Base-by-base conservation (phyloP, 2,329 filamentous ascomycete species). In the Nothopassalora personata region DNA sequence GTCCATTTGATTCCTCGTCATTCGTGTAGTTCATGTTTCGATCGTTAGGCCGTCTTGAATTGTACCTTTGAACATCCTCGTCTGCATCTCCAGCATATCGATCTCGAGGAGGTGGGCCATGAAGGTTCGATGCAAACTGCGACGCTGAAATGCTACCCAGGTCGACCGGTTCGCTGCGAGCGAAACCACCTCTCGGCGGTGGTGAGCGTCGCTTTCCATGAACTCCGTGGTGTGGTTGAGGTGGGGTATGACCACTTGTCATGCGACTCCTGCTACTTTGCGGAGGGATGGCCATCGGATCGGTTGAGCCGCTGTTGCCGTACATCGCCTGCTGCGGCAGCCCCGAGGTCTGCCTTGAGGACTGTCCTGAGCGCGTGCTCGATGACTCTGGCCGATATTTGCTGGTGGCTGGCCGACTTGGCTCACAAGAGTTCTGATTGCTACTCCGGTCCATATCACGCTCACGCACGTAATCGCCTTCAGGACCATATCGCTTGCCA, bases 401-500 rank as follows among this genome's bases (percentile, higher is more conserved):
- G 33, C 39, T 56, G 8, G 56, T 49, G 19, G 59, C 60, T 3
- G 57, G 55, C 19, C 60, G 56, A 53, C 58, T 61, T 27, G 54
- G 64, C 60, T 59, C 64, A 45, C 53, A 62, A 39, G 54, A 45
- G 39, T 59, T 45, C 11, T 53, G 47, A 28, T 58, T 57, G 6
- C 57, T 33, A 15, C 63, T 59, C n/a, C 63, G 62, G n/a, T 61
- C 57, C 23, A 52, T 11, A 31, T 66, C 62, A 46, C 60, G 59
- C n/a, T 64, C 63, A 31, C 61, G 55, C n/a, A 54, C 55, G 36
- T 51, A 54, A 36, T 60, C 57, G 3, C 57, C 46, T 51, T 63
- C 61, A 8, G 51, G 49, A 43, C 63, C 77, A 60, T 85, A 82
- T 3, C 77, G 70, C 69, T 85, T 87, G 7, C 84, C 85, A 28